Base-by-base conservation (phyloP, 2,329 filamentous ascomycete species). In the Periconia digitata region DNA sequence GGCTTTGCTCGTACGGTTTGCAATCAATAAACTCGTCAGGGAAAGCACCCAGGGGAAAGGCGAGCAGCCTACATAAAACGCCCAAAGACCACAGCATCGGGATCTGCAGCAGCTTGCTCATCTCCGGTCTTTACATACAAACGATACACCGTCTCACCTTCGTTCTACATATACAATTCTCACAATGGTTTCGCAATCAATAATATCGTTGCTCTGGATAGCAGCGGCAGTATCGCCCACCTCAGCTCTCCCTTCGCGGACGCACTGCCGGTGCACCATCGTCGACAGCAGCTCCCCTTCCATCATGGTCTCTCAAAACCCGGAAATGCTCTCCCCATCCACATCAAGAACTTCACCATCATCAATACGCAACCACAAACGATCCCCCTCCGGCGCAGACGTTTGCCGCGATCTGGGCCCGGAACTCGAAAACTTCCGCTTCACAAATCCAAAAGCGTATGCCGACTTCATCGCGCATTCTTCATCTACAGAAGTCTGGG, bases 181-280 rank as follows among this genome's bases (percentile, higher is more conserved):
- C 37, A 41, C n/a, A 21, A 47, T 47, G 45, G n/a, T 37, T 18
- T 43, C 32, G n/a, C 22, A 16, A 45, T 37, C 37, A 24, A 34
- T 44, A 41, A 37, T 40, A 41, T 34, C 47, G 12, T 18, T 39
- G 17, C 32, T 51, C 32, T 20, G 36, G 6, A 22, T 47, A n/a
- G 15, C 47, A 17, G 7, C 23, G 38, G 6, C 20, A 40, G 40
- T 58, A 41, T 53, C 50, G 29, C 47, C 60, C 13, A 43, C 55
- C 44, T 23, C 43, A 16, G 63, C 66, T 18, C 52, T 55, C 12
- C 56, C 62, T 36, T 59, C 64, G 40, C 53, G 58, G 40, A 61
- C 62, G 18, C 59, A 60, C 41, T 69, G 66, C 54, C 63, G 59
- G 43, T 69, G 66, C 51, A 52, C 56, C 29, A 51, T 68, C 34